Percentiles rank a stretch among this genome's conserved stretches.
Evolutionary conservation across 2,329 filamentous ascomycete genomes (phyloP).

Genomic region (Microascus cirrosus): DNA sequence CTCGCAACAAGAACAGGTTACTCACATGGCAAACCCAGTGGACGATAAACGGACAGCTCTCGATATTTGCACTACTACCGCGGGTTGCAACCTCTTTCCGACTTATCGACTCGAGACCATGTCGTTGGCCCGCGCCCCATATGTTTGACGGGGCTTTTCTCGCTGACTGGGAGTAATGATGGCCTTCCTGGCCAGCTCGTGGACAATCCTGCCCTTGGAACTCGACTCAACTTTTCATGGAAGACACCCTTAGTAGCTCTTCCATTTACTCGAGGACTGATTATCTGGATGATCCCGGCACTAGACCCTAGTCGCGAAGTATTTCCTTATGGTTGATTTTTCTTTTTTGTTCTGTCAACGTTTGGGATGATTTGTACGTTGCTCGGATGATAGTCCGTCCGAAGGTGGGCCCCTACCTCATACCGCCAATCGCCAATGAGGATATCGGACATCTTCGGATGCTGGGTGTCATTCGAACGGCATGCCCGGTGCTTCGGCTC

Average conservation of each 20-base stretch:
- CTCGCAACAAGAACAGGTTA: background rate
- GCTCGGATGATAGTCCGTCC: conserved; percentile 1
- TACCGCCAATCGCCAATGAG: background rate
- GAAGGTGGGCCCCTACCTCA: background rate
- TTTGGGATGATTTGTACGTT: background rate
- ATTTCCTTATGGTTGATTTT: conserved; percentile 3
- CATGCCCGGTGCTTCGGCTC: conserved; percentile 2
- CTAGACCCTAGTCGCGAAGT: conserved; percentile 1
- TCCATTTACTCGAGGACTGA: background rate
- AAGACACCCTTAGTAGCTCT: background rate
- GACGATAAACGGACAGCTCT: background rate
- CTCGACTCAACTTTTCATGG: background rate
- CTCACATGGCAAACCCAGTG: conserved; percentile 2
- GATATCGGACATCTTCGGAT: background rate
- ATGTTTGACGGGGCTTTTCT: background rate
- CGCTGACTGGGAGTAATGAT: conserved; percentile 2
- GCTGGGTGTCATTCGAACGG: conserved; percentile 1
- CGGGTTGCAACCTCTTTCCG: background rate
- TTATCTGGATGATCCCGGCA: background rate
- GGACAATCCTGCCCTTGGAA: background rate
- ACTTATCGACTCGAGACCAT: background rate
- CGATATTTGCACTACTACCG: background rate
- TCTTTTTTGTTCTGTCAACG: background rate
- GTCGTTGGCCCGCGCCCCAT: background rate
- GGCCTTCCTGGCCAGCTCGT: background rate